Percentiles rank a stretch among this genome's conserved stretches.
Conservation (phyloP, 169 alveolate species). For the Cryptosporidium sp. region DNA sequence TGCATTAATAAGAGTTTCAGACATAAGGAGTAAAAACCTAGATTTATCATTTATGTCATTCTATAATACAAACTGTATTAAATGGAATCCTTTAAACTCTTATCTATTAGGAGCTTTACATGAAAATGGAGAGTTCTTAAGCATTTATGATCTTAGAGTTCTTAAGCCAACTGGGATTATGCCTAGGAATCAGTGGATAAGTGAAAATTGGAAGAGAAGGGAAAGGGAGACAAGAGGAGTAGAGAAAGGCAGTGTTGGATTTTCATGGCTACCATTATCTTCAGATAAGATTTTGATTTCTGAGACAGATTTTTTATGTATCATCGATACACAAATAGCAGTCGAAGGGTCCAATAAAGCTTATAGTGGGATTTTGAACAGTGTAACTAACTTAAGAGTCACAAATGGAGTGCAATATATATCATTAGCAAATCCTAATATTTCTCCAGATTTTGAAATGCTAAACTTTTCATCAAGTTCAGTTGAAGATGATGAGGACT, state of each 20-base stretch:
- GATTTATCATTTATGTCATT: slow-evolving; percentile 52
- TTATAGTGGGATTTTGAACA: background rate
- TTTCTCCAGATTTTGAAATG: background rate
- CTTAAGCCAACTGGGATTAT: slow-evolving; percentile 34
- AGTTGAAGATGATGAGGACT: background rate
- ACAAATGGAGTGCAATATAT: background rate
- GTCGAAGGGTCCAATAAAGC: background rate
- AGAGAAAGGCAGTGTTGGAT: background rate
- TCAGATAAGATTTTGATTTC: slow-evolving; percentile 19
- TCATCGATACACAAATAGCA: slow-evolving; percentile 7
- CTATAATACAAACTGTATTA: slow-evolving; percentile 37
- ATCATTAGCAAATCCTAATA: background rate
- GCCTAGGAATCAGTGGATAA: slow-evolving; percentile 23
- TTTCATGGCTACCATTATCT: slow-evolving; percentile 51
- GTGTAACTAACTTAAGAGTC: background rate
- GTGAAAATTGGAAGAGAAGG: background rate
- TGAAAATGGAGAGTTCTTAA: slow-evolving; percentile 38
- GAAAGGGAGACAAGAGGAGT: background rate
- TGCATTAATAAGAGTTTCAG: slow-evolving; percentile 45
- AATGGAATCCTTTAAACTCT: slow-evolving; percentile 55
- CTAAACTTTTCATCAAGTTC: slow-evolving; percentile 14
- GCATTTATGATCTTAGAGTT: slow-evolving; percentile 54
- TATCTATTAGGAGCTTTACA: slow-evolving; percentile 24
- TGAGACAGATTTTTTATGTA: background rate
- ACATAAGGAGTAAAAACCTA: slow-evolving; percentile 24